Evolutionary conservation across 345 rosid species (phyloP).

Genomic region (Pistacia vera): DNA sequence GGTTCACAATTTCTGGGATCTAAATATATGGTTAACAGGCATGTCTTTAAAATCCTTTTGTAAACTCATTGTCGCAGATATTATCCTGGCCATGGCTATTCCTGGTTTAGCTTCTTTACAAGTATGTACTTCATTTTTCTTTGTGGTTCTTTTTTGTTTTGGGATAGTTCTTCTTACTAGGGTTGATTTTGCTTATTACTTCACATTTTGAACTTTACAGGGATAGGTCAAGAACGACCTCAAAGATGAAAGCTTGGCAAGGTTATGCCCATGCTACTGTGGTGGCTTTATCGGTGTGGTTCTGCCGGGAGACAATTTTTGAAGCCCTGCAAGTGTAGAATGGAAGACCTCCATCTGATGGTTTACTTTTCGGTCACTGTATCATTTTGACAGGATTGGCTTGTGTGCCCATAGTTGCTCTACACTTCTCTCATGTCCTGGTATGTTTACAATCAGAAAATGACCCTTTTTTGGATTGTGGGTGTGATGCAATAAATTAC

Average conservation of each 20-base stretch:
- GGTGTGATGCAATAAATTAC: not conserved
- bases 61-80: conserved; percentile 81
- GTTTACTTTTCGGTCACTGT: conserved; percentile 91
- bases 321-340: conserved; percentile 98
- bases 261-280: conserved; percentile 86
- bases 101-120: conserved; percentile 99
- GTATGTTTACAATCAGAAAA: conserved; percentile 41
- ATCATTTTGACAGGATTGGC: conserved; percentile 83
- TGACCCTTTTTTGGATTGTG: not conserved
- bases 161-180: conserved; percentile 2
- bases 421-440: conserved; percentile 93
- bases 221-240: conserved; percentile 76
- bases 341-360: conserved; percentile 93
- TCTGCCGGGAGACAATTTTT: conserved; percentile 94
- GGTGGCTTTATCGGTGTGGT: conserved; percentile 88
- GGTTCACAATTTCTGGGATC: conserved; percentile 95
- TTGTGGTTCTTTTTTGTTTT: not conserved
- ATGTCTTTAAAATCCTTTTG: conserved; percentile 94
- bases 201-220: conserved; percentile 48
- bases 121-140: conserved; percentile 40
- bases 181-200: not conserved
- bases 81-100: conserved; percentile 78
- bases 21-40: conserved; percentile 98
- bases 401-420: conserved; percentile 84
- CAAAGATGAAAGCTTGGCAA: conserved; percentile 98